Evolutionary conservation across 805 yeast species (phyloP).

Genomic region (Wickerhamiella australiensis): DNA sequence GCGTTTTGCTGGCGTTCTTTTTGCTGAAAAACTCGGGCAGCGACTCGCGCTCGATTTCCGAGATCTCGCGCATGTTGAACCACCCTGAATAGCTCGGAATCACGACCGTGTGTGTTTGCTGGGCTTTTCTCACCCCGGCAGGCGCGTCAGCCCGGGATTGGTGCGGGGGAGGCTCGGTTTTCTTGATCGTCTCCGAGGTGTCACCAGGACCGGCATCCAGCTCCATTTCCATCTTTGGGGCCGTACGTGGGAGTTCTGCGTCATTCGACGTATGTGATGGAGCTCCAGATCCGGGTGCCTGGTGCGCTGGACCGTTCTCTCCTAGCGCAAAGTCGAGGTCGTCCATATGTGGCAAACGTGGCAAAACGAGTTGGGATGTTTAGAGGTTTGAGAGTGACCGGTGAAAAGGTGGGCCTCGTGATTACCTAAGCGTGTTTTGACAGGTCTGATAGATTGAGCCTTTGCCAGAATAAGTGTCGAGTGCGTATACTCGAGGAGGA

Average conservation of each 20-base stretch:
- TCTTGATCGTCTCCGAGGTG: slow-evolving; percentile 3
- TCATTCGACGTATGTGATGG: not conserved
- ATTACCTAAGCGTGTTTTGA: not conserved
- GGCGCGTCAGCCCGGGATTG: not conserved
- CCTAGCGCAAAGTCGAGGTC: slow-evolving; percentile 7
- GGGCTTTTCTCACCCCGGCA: slow-evolving; percentile 17
- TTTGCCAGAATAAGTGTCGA: no score
- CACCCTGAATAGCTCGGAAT: slow-evolving; percentile 81
- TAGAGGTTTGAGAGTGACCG: no score
- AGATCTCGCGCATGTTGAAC: slow-evolving; percentile 64
- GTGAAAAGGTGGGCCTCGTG: not conserved
- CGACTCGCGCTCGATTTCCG: slow-evolving; percentile 68
- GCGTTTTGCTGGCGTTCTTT: slow-evolving; percentile 58
- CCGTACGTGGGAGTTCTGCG: not conserved
- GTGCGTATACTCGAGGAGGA: no score
- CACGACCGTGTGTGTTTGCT: slow-evolving; percentile 72
- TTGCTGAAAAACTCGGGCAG: slow-evolving; percentile 74
- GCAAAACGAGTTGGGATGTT: no score
- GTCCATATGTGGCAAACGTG: slow-evolving; percentile 3
- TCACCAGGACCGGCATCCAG: slow-evolving; percentile 14
- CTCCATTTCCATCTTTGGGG: slow-evolving; percentile 14
- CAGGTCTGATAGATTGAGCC: no score
- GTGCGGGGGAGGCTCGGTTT: not conserved
- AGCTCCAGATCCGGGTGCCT: no score
- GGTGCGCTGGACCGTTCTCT: not conserved